phyloP scores from a whole-genome alignment of 352 stramenopile genomes.

The Poterioochromonas sp. region DNA sequence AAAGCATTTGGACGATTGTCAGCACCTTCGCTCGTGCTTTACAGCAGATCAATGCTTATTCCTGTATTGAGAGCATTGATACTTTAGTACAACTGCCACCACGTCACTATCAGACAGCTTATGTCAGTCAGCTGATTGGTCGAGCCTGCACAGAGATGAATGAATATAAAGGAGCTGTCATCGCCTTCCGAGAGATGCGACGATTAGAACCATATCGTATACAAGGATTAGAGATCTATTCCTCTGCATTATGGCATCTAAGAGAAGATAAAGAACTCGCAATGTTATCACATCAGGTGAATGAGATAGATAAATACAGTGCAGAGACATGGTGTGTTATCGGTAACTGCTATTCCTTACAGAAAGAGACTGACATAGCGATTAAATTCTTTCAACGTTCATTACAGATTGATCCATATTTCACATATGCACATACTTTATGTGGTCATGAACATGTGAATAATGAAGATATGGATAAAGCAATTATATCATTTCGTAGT shows the following conservation, averaged over 20 bases:
- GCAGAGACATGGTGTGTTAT: slow-evolving; percentile 89
- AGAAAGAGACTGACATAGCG: slow-evolving; percentile 93
- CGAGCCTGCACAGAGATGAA: slow-evolving; percentile 86
- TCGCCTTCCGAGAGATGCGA: slow-evolving; percentile 75
- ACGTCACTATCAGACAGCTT: not conserved
- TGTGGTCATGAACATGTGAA: slow-evolving; percentile 92
- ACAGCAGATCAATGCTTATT: not conserved
- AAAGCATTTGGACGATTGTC: too few relatives aligned
- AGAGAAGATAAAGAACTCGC: slow-evolving; percentile 93
- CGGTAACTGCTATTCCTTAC: slow-evolving; percentile 93
- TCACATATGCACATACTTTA: slow-evolving; percentile 94
- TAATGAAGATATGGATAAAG: slow-evolving; percentile 97
- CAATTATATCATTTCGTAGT: slow-evolving; percentile 83
- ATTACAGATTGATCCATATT: slow-evolving; percentile 83
- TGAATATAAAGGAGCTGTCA: slow-evolving; percentile 78
- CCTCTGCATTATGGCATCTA: slow-evolving; percentile 89
- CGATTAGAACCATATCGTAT: slow-evolving; percentile 78
- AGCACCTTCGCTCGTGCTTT: not conserved
- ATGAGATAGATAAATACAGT: slow-evolving; percentile 78
- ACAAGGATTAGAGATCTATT: slow-evolving; percentile 84
- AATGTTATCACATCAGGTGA: slow-evolving; percentile 81
- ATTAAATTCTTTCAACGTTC: slow-evolving; percentile 89
- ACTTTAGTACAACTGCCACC: not conserved
- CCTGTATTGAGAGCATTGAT: not conserved
- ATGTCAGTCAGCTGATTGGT: slow-evolving; percentile 49